Evolutionary conservation across 2,329 filamentous ascomycete genomes (phyloP).

Genomic region (Cryphonectria radicalis): DNA sequence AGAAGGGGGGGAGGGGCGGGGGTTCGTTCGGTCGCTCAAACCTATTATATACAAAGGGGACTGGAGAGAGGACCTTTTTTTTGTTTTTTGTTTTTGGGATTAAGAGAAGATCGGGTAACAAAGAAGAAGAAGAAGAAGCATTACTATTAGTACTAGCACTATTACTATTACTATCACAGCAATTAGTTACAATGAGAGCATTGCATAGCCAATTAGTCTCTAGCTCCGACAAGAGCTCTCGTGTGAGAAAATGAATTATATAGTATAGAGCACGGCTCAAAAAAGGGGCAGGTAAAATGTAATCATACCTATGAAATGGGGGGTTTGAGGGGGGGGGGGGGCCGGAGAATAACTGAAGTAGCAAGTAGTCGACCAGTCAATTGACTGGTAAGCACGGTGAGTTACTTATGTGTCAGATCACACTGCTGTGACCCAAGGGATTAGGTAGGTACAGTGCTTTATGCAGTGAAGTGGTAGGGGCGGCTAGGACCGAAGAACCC

Average conservation of each 20-base stretch:
- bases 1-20: not conserved
- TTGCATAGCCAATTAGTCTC: not conserved
- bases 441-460: not conserved
- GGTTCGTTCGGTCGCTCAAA: not conserved
- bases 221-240: no score
- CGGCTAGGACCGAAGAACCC: not conserved
- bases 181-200: conserved; percentile 6
- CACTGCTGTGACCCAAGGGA: not conserved
- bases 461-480: not conserved
- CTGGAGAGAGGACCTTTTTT: not conserved
- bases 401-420: no score
- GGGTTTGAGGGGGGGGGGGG: no score
- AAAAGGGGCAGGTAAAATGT: no score
- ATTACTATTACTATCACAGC: conserved; percentile 6
- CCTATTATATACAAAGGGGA: not conserved
- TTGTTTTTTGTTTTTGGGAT: not conserved
- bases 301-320: no score
- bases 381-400: no score
- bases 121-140: not conserved
- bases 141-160: not conserved
- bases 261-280: not conserved
- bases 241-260: not conserved
- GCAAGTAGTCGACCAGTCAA: no score
- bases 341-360: no score
- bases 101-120: not conserved